These are phyloP conservation scores for Neopestalotiopsis clavispora DNA, from an alignment of 2,329 filamentous ascomycete species.

Conservation along the genomic window DNA sequence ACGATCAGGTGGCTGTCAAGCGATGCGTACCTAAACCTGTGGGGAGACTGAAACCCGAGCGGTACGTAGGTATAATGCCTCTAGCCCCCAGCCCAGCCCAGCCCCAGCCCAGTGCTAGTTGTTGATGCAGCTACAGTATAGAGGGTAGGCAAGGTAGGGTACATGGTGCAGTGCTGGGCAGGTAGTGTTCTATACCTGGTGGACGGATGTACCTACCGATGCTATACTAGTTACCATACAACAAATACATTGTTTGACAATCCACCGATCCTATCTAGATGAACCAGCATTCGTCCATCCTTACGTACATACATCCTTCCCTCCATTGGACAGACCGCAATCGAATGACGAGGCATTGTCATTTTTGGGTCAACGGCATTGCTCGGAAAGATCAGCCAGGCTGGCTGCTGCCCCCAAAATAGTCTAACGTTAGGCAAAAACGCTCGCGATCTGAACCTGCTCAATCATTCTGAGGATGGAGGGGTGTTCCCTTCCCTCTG, in stretches of 20 bases:
- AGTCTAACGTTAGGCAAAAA: slow-evolving; percentile 11
- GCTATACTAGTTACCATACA: neutral
- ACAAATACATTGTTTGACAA: neutral
- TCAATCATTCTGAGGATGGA: neutral
- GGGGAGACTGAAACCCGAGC: slow-evolving; percentile 34
- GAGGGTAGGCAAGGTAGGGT: neutral
- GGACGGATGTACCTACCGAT: neutral
- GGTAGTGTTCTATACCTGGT: neutral
- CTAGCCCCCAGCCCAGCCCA: neutral
- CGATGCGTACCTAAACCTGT: slow-evolving; percentile 36
- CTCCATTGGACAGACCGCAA: neutral
- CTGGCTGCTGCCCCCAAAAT: neutral
- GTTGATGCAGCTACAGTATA: slow-evolving; percentile 4
- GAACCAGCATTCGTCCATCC: neutral
- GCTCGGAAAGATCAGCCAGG: slow-evolving; percentile 10
- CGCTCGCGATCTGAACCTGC: neutral
- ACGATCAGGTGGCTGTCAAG: slow-evolving; percentile 36
- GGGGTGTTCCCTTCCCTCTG: slow-evolving; percentile 7
- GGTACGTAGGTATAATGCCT: neutral
- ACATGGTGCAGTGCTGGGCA: neutral
- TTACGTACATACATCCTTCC: neutral
- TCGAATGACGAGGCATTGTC: neutral
- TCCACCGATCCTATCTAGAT: neutral
- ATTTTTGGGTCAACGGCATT: slow-evolving; percentile 7
- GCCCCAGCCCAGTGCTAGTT: slow-evolving; percentile 3